Conservation (phyloP, 768 basidiomycete species). For the Termitomyces heimii region DNA sequence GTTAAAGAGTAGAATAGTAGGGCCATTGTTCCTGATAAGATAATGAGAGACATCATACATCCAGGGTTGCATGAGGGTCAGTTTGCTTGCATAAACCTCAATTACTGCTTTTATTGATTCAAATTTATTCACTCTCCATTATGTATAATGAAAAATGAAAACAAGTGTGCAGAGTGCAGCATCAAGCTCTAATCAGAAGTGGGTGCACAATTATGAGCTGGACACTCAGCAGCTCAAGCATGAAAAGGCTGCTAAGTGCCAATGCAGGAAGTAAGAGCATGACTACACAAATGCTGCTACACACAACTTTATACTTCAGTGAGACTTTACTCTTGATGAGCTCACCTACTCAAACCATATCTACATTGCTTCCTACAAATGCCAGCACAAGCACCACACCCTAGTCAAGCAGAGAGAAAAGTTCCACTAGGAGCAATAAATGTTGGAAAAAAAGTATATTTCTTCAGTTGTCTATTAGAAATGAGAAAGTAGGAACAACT, state of each 20-base stretch:
- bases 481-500: no score
- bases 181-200: constrained; percentile 34
- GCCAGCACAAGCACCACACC: constrained; percentile 77
- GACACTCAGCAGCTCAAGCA: constrained; percentile 69
- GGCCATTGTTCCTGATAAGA: no score
- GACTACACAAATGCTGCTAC: constrained; percentile 35
- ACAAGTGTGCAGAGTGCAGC: constrained; percentile 19
- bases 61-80: no score
- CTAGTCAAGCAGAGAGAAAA: constrained; percentile 75
- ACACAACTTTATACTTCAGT: constrained; percentile 7
- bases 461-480: no score
- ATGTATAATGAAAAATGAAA: constrained; percentile 15
- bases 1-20: no score
- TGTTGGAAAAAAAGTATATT: no score
- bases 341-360: constrained; percentile 61
- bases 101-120: no score
- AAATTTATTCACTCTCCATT: no score
- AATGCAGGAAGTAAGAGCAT: constrained; percentile 77
- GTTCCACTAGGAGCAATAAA: no score
- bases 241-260: constrained; percentile 83
- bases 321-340: constrained; percentile 55
- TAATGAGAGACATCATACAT: no score
- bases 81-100: no score
- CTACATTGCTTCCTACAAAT: constrained; percentile 69
- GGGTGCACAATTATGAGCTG: constrained; percentile 68